A percentile compares a stretch with the other conserved stretches of the same genome.
Evolutionary conservation across 1,139 yeast species (phyloP).

Genomic region (Saccharomyces hybrid): DNA sequence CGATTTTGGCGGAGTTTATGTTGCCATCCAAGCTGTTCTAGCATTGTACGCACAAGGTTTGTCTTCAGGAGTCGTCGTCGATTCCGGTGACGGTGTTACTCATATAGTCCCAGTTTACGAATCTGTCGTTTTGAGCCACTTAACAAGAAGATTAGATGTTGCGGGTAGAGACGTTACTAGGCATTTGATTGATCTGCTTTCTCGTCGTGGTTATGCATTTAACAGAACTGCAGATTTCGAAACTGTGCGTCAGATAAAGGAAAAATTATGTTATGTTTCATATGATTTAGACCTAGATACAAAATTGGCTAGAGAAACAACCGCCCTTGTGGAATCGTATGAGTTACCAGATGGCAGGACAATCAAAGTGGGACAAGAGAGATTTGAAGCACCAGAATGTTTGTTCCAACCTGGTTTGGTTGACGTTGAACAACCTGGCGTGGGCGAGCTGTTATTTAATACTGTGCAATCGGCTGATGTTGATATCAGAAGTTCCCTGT

Average conservation of each 20-base stretch:
- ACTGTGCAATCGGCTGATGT: slow-evolving; percentile 92
- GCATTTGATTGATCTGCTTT: slow-evolving; percentile 77
- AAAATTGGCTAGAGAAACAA: slow-evolving; percentile 84
- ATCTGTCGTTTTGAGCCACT: slow-evolving; percentile 87
- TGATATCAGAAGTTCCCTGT: slow-evolving; percentile 81
- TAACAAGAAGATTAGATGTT: slow-evolving; percentile 86
- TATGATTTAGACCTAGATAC: slow-evolving; percentile 88
- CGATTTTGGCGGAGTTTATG: slow-evolving; percentile 92
- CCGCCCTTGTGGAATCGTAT: slow-evolving; percentile 81
- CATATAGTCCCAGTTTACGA: slow-evolving; percentile 98
- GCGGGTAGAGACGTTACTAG: slow-evolving; percentile 98
- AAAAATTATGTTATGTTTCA: slow-evolving; percentile 88
- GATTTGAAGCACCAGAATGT: slow-evolving; percentile 98
- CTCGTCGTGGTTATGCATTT: slow-evolving; percentile 95
- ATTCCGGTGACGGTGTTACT: slow-evolving; percentile 92
- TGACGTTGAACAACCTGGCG: slow-evolving; percentile 96
- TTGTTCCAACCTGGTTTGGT: slow-evolving; percentile 93
- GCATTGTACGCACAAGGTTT: slow-evolving; percentile 96
- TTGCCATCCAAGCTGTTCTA: slow-evolving; percentile 95
- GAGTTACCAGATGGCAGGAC: slow-evolving; percentile 96
- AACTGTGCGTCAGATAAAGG: slow-evolving; percentile 95
- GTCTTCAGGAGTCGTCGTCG: slow-evolving; percentile 97
- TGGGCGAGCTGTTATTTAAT: slow-evolving; percentile 85
- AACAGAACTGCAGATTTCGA: slow-evolving; percentile 98
- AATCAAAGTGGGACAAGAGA: slow-evolving; percentile 87